phyloP scores from a whole-genome alignment of 495 filamentous ascomycete species.

The Neurospora sp. region DNA sequence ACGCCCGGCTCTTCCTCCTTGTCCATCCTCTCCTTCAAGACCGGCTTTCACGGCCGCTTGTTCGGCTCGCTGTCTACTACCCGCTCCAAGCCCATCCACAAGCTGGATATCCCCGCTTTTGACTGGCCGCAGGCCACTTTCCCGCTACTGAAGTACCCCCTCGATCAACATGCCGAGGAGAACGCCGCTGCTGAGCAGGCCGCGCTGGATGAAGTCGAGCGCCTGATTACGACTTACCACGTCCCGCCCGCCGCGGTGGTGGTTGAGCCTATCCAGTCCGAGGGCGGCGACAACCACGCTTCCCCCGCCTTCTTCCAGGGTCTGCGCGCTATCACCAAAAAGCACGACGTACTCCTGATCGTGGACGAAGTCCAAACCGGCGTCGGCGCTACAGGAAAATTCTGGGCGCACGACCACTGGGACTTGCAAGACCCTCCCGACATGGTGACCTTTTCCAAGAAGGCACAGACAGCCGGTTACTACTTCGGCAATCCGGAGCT shows the following conservation, averaged over 20 bases:
- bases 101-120: constrained; percentile 96
- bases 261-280: constrained; percentile 94
- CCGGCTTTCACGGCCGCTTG: constrained; percentile 89
- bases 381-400: constrained; percentile 88
- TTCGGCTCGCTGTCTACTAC: constrained; percentile 91
- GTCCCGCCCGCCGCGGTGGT: constrained; percentile 82
- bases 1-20: constrained; percentile 62
- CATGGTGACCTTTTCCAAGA: constrained; percentile 99
- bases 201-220: constrained; percentile 82
- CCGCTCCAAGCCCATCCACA: constrained; percentile 94
- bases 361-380: constrained; percentile 98
- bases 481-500: constrained; percentile 83
- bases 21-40: constrained; percentile 88
- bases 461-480: constrained; percentile 96
- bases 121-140: constrained; percentile 97
- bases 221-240: constrained; percentile 72
- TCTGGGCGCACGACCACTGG: constrained; percentile 99
- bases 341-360: constrained; percentile 81
- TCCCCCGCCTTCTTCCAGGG: constrained; percentile 85
- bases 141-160: constrained; percentile 80
- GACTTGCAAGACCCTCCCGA: constrained; percentile 73
- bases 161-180: constrained; percentile 71
- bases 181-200: constrained; percentile 76
- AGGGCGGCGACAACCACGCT: constrained; percentile 98
- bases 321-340: constrained; percentile 75